Conservation (phyloP, 2,329 filamentous ascomycete genomes). For the Xylariomycetidae sp. region DNA sequence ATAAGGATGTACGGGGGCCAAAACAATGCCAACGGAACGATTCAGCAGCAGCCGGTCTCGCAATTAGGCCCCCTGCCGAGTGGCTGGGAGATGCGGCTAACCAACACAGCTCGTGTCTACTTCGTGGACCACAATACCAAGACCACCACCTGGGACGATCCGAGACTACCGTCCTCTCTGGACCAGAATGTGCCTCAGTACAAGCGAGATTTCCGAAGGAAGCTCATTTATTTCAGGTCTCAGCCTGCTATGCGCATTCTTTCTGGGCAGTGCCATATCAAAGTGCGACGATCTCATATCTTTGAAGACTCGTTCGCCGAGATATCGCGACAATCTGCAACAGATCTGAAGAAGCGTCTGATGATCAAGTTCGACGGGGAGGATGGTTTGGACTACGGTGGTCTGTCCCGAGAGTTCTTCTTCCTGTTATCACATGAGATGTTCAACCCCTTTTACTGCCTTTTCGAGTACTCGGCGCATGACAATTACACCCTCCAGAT, state of each 20-base stretch:
- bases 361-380: conserved; percentile 99
- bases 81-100: conserved; percentile 99
- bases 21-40: conserved; percentile 77
- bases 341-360: conserved; percentile 92
- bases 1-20: conserved; percentile 95
- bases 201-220: conserved; percentile 96
- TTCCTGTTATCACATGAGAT: conserved; percentile 99
- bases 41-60: conserved; percentile 96
- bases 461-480: conserved; percentile 98
- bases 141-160: conserved; percentile 98
- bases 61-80: conserved; percentile 93
- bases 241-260: conserved; percentile 94
- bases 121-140: conserved; percentile 99
- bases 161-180: conserved; percentile 86
- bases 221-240: conserved; percentile 98
- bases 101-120: conserved; percentile 95
- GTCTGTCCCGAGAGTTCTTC: conserved; percentile 97
- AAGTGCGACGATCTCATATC: conserved; percentile 92
- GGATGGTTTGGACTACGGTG: conserved; percentile 95
- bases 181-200: conserved; percentile 99
- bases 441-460: conserved; percentile 99
- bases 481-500: conserved; percentile 99
- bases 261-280: conserved; percentile 96
- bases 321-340: conserved; percentile 93
- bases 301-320: conserved; percentile 99